Evolutionary conservation across 495 filamentous ascomycete species (phyloP), one percentile per base, ranked within the genome.

Genomic region (Rhizodiscina lignyota): DNA sequence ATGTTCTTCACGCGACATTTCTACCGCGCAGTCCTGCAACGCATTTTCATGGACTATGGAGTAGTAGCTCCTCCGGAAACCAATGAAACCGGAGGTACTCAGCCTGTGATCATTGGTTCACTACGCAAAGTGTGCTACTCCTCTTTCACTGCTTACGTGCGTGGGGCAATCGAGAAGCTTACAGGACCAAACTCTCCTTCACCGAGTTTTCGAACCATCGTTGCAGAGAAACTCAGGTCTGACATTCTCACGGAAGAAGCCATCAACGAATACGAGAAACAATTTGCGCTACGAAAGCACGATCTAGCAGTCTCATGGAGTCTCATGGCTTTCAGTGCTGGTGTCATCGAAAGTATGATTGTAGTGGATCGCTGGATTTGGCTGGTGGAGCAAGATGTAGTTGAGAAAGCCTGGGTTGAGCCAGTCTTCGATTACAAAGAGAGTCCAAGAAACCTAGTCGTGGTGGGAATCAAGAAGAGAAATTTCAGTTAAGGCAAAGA

Each of bases 281-380:
- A 55, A 28, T 91, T 74, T 52, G 46, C 44, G 21, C 59, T 61
- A n/a, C 62, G 74, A 41, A 84, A 77, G 62, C 79, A 86, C 45
- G 74, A 93, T 44, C 63, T 97, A 12, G 83, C 77, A 53, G 64
- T 87, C 3, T 63, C 84, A 23, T 97, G 89, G 89, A 81, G 67
- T 44, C 55, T 97, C 48, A 96, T 96, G 87, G 83, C 89, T 2
- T 94, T 92, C 49, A 89, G 83, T 48, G 82, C 91, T 5, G 69
- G 69, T 6, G 74, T 94, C 11, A 74, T 87, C 20, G 89, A 97
- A 58, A 79, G 82, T 18, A 57, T 85, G 35, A 85, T 97, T 51
- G 83, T 94, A 23, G 74, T 84, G 21, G 89, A 97, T 63, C 63
- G 89, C 28, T 96, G 83, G 83, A 62, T 83, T 36, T 97, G 79